Percentiles rank a stretch among this genome's conserved stretches.
Conservation (phyloP, 2,329 filamentous ascomycete genomes). For the Aspergillus flavus region DNA sequence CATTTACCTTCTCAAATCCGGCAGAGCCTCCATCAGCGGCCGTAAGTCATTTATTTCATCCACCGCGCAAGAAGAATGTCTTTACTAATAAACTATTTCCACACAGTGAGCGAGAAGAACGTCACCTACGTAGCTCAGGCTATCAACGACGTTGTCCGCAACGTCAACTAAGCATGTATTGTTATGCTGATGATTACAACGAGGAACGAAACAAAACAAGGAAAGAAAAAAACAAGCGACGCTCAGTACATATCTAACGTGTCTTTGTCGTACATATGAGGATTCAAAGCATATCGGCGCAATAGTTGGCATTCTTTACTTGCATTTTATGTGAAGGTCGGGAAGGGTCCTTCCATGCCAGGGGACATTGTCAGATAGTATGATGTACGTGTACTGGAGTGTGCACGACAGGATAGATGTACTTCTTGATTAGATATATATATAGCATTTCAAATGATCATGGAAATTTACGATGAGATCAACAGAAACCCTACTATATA, state of each 20-base stretch:
- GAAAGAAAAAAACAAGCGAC: not conserved
- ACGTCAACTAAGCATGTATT: conserved; percentile 25
- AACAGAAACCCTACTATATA: not conserved
- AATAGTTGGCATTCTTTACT: not conserved
- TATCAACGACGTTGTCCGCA: conserved; percentile 42
- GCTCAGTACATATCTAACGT: not conserved
- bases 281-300: not conserved
- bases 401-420: not conserved
- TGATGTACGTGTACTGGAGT: not conserved
- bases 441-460: not conserved
- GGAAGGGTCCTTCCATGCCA: not conserved
- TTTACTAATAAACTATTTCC: not conserved
- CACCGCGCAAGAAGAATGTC: not conserved
- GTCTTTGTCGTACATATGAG: not conserved
- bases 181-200: not conserved
- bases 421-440: not conserved
- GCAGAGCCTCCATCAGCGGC: conserved; percentile 44
- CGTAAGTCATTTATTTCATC: conserved; percentile 29
- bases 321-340: not conserved
- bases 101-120: conserved; percentile 42
- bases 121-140: conserved; percentile 43
- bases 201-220: not conserved
- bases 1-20: conserved; percentile 46
- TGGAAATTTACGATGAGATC: not conserved
- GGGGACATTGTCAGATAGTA: not conserved